These are phyloP conservation scores for Liriodendron chinense DNA, from an alignment of 164 flowering plant species.

Conservation along the genomic window DNA sequence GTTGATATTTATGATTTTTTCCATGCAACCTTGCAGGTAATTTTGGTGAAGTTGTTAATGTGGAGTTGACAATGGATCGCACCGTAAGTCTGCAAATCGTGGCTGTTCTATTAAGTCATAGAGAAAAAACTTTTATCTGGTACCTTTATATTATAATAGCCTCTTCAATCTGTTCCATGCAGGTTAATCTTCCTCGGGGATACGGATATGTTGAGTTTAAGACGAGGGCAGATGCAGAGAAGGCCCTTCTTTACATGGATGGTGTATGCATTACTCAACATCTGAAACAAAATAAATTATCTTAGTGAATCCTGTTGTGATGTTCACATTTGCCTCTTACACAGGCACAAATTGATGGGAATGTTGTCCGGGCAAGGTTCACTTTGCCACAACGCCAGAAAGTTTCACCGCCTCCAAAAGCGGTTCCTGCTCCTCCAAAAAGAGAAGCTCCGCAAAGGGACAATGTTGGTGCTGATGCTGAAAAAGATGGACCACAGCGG, in stretches of 20 bases:
- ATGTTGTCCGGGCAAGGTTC: constrained; percentile 70
- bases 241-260: constrained; percentile 85
- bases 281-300: neutral
- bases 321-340: neutral
- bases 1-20: neutral
- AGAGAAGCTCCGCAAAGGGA: constrained; percentile 61
- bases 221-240: constrained; percentile 86
- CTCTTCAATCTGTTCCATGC: constrained; percentile 10
- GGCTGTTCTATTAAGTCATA: neutral
- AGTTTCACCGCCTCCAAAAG: constrained; percentile 62
- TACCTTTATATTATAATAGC: neutral
- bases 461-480: constrained; percentile 46
- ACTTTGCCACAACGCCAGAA: constrained; percentile 71
- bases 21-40: constrained; percentile 46
- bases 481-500: constrained; percentile 63
- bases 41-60: constrained; percentile 88
- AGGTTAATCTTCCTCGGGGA: constrained; percentile 93
- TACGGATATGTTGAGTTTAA: constrained; percentile 94
- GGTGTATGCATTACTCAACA: constrained; percentile 54
- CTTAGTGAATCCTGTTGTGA: neutral
- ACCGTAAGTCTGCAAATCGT: constrained; percentile 44
- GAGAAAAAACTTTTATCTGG: neutral
- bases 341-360: constrained; percentile 98
- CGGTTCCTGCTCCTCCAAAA: constrained; percentile 39
- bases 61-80: constrained; percentile 77